Evolutionary conservation across 2,329 filamentous ascomycete genomes (phyloP).

Genomic region (Penicillium occitanis): DNA sequence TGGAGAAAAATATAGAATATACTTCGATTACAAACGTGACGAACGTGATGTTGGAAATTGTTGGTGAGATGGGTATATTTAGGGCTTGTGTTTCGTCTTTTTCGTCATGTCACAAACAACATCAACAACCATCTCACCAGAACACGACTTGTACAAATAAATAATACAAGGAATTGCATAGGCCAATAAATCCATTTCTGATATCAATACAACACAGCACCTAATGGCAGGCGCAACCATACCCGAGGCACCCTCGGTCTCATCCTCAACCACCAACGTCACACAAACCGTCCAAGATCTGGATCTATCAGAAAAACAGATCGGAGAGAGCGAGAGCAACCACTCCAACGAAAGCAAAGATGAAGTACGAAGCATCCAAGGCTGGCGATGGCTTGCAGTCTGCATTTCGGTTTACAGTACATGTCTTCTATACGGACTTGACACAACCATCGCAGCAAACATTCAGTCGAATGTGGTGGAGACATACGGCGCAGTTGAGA

Average conservation of each 20-base stretch:
- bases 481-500: constrained; percentile 37
- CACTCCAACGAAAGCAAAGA: background rate
- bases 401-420: constrained; percentile 9
- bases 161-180: background rate
- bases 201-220: background rate
- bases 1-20: background rate
- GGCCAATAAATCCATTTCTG: background rate
- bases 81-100: background rate
- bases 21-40: background rate
- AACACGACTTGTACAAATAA: background rate
- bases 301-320: background rate
- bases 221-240: background rate
- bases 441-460: constrained; percentile 51
- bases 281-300: background rate
- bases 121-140: background rate
- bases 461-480: constrained; percentile 45
- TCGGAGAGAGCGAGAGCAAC: background rate
- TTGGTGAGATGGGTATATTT: background rate
- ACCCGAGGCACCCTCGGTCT: background rate
- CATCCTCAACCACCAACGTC: constrained; percentile 4
- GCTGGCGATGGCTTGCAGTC: constrained; percentile 15
- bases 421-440: constrained; percentile 26
- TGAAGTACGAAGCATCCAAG: constrained; percentile 11
- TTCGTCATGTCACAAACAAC: background rate
- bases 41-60: background rate